Evolutionary conservation across 75 land plant species (phyloP).

Genomic region (Picea glauca): DNA sequence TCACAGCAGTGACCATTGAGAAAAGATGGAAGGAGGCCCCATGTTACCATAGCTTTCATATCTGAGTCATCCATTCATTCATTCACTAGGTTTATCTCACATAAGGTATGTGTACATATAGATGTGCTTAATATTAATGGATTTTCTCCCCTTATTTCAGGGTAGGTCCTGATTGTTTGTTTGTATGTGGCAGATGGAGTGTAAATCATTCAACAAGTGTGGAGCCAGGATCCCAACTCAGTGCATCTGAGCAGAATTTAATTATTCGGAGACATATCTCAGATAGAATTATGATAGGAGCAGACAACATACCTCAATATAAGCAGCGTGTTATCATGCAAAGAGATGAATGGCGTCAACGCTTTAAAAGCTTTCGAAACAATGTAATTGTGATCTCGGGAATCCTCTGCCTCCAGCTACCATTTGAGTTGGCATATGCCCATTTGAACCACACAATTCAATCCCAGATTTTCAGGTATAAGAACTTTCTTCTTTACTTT

Average conservation of each 20-base stretch:
- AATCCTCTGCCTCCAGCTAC: constrained; percentile 85
- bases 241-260: constrained; percentile 19
- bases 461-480: constrained; percentile 54
- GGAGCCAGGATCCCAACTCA: constrained; percentile 18
- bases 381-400: constrained; percentile 66
- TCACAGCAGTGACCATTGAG: too few relatives aligned
- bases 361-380: constrained; percentile 67
- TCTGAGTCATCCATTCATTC: too few relatives aligned
- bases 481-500: constrained; percentile 1
- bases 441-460: constrained; percentile 59
- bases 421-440: constrained; percentile 92
- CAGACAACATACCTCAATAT: constrained; percentile 15
- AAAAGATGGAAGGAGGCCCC: too few relatives aligned
- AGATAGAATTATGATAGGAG: constrained; percentile 11
- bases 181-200: constrained; percentile 44
- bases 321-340: constrained; percentile 30
- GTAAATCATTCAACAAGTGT: constrained; percentile 18
- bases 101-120: not conserved
- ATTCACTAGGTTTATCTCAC: not conserved
- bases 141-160: not conserved
- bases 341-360: constrained; percentile 68
- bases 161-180: not conserved
- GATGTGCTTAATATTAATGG: too few relatives aligned
- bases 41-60: too few relatives aligned
- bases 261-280: constrained; percentile 12